A percentile compares a stretch with the other conserved stretches of the same genome.
Evolutionary conservation across 2,329 filamentous ascomycete species (phyloP).

Genomic region (Tolypocladium ovalisporum): DNA sequence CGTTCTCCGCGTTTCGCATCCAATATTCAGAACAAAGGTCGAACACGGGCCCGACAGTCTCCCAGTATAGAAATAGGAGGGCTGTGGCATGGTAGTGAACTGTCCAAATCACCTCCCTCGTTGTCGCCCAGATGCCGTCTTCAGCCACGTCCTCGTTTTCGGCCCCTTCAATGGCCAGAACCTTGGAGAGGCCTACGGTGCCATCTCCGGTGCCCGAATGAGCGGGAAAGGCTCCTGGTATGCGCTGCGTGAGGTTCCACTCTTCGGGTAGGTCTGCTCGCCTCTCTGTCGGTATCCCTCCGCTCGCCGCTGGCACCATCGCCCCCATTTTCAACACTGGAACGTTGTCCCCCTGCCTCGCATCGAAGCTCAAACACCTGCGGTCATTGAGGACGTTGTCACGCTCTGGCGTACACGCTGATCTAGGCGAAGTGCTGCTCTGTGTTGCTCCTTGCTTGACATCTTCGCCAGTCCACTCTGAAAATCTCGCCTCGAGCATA

Average conservation of each 20-base stretch:
- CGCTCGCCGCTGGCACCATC: neutral
- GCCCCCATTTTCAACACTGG: neutral
- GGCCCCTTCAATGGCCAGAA: neutral
- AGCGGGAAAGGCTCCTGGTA: slow-evolving; percentile 18
- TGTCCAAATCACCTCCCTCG: slow-evolving; percentile 4
- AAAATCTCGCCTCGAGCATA: neutral
- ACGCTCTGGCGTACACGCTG: slow-evolving; percentile 11
- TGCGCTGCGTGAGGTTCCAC: slow-evolving; percentile 4
- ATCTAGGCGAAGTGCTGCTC: slow-evolving; percentile 15
- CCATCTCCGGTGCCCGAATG: slow-evolving; percentile 13
- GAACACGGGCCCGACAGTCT: slow-evolving; percentile 26
- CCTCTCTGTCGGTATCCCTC: neutral
- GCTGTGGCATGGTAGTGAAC: slow-evolving; percentile 4
- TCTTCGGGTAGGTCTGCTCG: neutral
- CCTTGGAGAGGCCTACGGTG: slow-evolving; percentile 18
- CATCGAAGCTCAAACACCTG: neutral
- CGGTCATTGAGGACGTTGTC: neutral
- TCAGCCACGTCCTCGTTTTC: neutral
- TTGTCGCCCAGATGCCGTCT: neutral
- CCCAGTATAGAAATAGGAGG: slow-evolving; percentile 21
- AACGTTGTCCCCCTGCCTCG: neutral
- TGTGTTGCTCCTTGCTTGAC: neutral
- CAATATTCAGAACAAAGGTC: slow-evolving; percentile 24
- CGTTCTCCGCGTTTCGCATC: slow-evolving; percentile 12
- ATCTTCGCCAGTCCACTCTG: neutral